Evolutionary conservation across 2,329 filamentous ascomycete species (phyloP).

Genomic region (Cercospora sp.): DNA sequence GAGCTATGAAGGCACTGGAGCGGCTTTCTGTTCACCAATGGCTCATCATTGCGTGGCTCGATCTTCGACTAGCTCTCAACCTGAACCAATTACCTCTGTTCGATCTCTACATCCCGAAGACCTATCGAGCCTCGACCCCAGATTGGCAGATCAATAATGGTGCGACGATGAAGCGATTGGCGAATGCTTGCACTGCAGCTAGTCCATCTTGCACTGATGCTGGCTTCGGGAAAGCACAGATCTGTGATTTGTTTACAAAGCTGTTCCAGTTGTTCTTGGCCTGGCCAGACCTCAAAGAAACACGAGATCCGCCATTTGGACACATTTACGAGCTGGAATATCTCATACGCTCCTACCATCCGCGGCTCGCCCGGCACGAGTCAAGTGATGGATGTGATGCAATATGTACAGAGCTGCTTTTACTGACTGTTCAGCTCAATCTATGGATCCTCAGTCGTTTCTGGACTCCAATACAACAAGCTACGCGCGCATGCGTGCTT

Average conservation of each 20-base stretch:
- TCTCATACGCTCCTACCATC: neutral
- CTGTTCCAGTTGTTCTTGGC: neutral
- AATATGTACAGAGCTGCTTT: neutral
- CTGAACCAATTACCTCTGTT: neutral
- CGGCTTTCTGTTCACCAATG: neutral
- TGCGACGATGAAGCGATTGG: neutral
- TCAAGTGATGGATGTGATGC: neutral
- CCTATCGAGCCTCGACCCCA: neutral
- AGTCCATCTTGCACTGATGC: neutral
- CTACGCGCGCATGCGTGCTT: neutral
- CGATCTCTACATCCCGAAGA: conserved; percentile 2
- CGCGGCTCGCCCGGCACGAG: neutral
- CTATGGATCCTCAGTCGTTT: neutral
- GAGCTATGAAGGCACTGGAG: conserved; percentile 3
- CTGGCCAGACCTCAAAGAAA: neutral
- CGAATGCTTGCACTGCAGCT: neutral
- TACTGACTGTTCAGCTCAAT: neutral
- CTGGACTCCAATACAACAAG: neutral
- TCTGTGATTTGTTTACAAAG: neutral
- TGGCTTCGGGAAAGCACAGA: neutral
- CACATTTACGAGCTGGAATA: neutral
- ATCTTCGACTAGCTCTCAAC: conserved; percentile 3
- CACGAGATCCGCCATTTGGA: neutral
- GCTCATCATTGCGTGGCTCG: conserved; percentile 2
- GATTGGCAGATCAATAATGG: neutral